Evolutionary conservation across 805 yeast genomes (phyloP).

Genomic region (Spathaspora hagerdaliae): DNA sequence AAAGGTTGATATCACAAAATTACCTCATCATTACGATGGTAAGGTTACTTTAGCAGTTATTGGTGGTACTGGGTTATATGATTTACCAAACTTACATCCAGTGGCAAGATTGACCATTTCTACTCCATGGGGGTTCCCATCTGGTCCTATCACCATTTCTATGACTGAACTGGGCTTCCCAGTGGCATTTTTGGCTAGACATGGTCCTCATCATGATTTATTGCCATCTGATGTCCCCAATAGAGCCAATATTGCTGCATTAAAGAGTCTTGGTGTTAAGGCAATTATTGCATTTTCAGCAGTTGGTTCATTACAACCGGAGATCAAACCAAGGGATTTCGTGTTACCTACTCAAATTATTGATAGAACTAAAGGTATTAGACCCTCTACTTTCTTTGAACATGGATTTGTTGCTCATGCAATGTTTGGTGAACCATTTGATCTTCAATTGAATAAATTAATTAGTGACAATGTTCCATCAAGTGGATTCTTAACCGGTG

Average conservation of each 20-base stretch:
- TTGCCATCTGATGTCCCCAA: constrained; percentile 91
- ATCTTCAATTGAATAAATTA: constrained; percentile 61
- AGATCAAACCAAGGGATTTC: constrained; percentile 91
- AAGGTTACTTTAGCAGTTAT: constrained; percentile 83
- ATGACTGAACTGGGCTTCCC: constrained; percentile 71
- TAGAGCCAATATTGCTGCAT: constrained; percentile 93
- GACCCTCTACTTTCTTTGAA: constrained; percentile 87
- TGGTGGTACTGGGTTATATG: constrained; percentile 98
- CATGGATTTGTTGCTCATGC: constrained; percentile 96
- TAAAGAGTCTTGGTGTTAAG: constrained; percentile 81
- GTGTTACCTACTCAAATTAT: constrained; percentile 95
- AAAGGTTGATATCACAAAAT: constrained; percentile 17
- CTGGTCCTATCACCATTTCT: constrained; percentile 91
- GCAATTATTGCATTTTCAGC: constrained; percentile 92
- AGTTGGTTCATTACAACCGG: constrained; percentile 89
- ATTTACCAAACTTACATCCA: constrained; percentile 74
- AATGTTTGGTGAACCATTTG: constrained; percentile 96
- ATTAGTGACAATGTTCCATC: constrained; percentile 48
- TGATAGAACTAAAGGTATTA: constrained; percentile 94
- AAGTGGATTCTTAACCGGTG: constrained; percentile 51
- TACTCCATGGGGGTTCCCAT: constrained; percentile 98
- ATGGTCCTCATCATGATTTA: constrained; percentile 84
- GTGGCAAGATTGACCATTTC: constrained; percentile 78
- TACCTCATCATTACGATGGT: constrained; percentile 55
- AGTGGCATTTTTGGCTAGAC: constrained; percentile 92